These are phyloP conservation scores for Chytridiales sp. DNA, from an alignment of 371 early-diverging fungal genomes.

Conservation along the genomic window DNA sequence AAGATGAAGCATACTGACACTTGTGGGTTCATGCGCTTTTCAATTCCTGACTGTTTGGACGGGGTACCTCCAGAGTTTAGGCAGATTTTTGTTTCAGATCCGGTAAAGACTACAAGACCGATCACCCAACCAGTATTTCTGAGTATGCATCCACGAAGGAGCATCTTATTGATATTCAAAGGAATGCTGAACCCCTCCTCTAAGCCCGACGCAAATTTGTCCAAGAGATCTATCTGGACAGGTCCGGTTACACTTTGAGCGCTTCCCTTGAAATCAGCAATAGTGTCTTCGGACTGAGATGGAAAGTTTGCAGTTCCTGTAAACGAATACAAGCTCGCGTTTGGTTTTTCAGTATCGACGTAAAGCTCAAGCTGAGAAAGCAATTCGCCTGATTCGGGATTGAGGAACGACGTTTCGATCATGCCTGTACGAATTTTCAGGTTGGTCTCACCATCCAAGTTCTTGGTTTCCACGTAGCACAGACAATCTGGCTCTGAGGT, in stretches of 20 bases:
- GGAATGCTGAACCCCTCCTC: conserved; percentile 39
- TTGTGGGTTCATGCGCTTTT: conserved; percentile 88
- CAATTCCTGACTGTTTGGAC: conserved; percentile 90
- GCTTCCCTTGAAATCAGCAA: not conserved
- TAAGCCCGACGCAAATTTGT: conserved; percentile 1
- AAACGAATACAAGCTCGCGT: conserved; percentile 38
- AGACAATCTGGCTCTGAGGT: conserved; percentile 83
- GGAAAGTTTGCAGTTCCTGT: conserved; percentile 35
- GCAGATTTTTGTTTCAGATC: conserved; percentile 89
- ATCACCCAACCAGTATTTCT: conserved; percentile 86
- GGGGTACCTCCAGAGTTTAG: conserved; percentile 86
- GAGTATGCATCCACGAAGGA: conserved; percentile 89
- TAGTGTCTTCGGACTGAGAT: not conserved
- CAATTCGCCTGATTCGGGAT: conserved; percentile 51
- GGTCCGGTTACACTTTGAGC: conserved; percentile 1
- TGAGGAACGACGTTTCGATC: conserved; percentile 47
- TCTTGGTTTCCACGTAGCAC: conserved; percentile 94
- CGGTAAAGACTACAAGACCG: conserved; percentile 84
- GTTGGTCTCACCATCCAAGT: conserved; percentile 92
- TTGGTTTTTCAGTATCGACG: conserved; percentile 73
- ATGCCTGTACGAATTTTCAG: conserved; percentile 73
- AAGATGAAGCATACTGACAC: conserved; percentile 40
- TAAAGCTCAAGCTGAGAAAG: too few species aligned
- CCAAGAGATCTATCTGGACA: too few species aligned
- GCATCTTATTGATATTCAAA: conserved; percentile 74